phyloP scores from a whole-genome alignment of 768 basidiomycete species.

The Leccinum barrowsii region DNA sequence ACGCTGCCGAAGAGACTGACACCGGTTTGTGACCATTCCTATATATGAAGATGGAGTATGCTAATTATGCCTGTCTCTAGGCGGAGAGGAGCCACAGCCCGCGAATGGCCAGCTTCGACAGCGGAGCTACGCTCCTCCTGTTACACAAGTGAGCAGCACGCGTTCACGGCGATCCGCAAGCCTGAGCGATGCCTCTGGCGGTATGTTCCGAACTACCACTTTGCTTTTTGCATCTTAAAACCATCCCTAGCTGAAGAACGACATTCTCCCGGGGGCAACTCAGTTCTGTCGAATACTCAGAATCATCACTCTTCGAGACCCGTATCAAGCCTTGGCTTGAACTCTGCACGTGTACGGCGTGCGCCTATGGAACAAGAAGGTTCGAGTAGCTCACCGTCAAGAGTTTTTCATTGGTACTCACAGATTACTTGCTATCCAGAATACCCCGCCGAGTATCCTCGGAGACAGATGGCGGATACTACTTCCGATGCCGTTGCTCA shows the following conservation, averaged over 20 bases:
- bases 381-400: conserved; percentile 17
- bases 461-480: conserved; percentile 13
- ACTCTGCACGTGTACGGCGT: conserved; percentile 36
- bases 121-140: conserved; percentile 24
- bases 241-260: conserved; percentile 27
- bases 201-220: conserved; percentile 24
- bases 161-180: conserved; percentile 75
- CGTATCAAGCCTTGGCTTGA: conserved; percentile 42
- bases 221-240: conserved; percentile 24
- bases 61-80: conserved; percentile 27
- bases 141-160: conserved; percentile 39
- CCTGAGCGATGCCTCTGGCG: conserved; percentile 56
- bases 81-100: conserved; percentile 29
- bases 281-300: conserved; percentile 17
- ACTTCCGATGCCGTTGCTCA: conserved; percentile 16
- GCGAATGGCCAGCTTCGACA: conserved; percentile 26
- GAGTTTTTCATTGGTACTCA: conserved; percentile 6
- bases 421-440: conserved; percentile 15
- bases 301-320: conserved; percentile 35
- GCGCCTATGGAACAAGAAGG: conserved; percentile 46
- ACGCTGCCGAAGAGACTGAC: conserved; percentile 38
- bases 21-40: conserved; percentile 28
- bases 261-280: conserved; percentile 19
- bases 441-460: conserved; percentile 24
- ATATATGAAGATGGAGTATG: conserved; percentile 10